Evolutionary conservation across 345 rosid genomes (phyloP).

Genomic region (Eucalyptus fibrosa): DNA sequence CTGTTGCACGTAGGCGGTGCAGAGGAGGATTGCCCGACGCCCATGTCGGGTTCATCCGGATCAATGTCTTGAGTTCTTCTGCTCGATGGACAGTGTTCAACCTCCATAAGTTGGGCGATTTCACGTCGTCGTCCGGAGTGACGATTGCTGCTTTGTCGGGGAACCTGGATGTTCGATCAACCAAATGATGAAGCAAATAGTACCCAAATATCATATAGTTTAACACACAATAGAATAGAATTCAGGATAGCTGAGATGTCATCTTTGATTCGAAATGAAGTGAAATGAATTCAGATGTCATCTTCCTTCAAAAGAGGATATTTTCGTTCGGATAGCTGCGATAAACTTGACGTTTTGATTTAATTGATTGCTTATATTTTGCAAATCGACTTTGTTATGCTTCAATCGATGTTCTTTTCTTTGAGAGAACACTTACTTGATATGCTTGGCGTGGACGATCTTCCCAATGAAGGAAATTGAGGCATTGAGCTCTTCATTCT

Average conservation of each 20-base stretch:
- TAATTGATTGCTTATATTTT: background rate
- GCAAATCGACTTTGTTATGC: background rate
- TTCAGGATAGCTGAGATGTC: too few species aligned
- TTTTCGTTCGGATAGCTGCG: background rate
- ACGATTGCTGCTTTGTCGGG: slow-evolving; percentile 69
- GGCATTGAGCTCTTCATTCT: slow-evolving; percentile 56
- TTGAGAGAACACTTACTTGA: slow-evolving; percentile 24
- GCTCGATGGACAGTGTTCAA: slow-evolving; percentile 73
- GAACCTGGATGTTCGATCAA: slow-evolving; percentile 20
- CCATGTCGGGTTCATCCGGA: slow-evolving; percentile 87
- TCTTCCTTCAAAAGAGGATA: too few species aligned
- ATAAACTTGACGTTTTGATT: background rate
- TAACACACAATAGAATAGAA: too few species aligned
- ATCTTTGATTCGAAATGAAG: too few species aligned
- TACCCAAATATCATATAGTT: too few species aligned
- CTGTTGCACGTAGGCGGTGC: slow-evolving; percentile 68
- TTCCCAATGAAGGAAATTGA: slow-evolving; percentile 60
- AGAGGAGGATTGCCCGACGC: slow-evolving; percentile 65
- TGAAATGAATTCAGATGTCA: too few species aligned
- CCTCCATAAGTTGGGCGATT: slow-evolving; percentile 53
- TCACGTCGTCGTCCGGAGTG: slow-evolving; percentile 31
- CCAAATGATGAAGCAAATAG: too few species aligned
- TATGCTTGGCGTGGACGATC: slow-evolving; percentile 45
- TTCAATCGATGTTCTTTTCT: background rate
- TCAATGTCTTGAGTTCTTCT: slow-evolving; percentile 63